A percentile compares a stretch with the other conserved stretches of the same genome.
phyloP scores from a whole-genome alignment of 1,284 basidiomycete species.

The Vanrija sp. region DNA sequence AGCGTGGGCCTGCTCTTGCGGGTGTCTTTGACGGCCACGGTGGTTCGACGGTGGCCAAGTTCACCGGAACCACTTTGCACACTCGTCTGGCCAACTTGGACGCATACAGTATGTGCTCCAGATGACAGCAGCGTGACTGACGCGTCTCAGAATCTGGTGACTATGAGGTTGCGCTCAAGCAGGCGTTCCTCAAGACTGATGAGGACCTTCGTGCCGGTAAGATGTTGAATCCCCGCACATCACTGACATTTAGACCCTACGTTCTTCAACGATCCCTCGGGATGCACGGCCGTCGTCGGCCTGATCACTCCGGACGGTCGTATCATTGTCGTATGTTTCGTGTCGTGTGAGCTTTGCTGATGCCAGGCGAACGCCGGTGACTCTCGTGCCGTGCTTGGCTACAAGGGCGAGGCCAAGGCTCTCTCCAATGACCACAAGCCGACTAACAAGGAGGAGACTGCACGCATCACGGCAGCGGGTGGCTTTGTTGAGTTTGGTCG shows the following conservation, averaged over 20 bases:
- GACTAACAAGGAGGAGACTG: slow-evolving; percentile 77
- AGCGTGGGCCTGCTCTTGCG: slow-evolving; percentile 69
- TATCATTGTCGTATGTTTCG: slow-evolving; percentile 69
- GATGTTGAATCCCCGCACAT: slow-evolving; percentile 24
- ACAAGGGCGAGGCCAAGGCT: slow-evolving; percentile 79
- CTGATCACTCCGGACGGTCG: slow-evolving; percentile 68
- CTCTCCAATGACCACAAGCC: slow-evolving; percentile 97
- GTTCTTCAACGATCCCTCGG: slow-evolving; percentile 86
- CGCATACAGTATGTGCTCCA: slow-evolving; percentile 56
- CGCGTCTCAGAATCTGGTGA: slow-evolving; percentile 53
- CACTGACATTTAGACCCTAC: slow-evolving; percentile 62
- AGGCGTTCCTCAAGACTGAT: slow-evolving; percentile 89
- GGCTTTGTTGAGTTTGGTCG: slow-evolving; percentile 97
- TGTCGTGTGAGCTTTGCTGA: neutral
- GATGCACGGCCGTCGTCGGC: slow-evolving; percentile 92
- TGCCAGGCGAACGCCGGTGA: slow-evolving; percentile 93
- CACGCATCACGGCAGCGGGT: slow-evolving; percentile 86
- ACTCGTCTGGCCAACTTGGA: slow-evolving; percentile 70
- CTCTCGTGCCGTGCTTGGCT: slow-evolving; percentile 84
- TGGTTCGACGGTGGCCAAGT: slow-evolving; percentile 83
- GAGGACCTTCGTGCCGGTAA: slow-evolving; percentile 84
- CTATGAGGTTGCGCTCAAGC: slow-evolving; percentile 77
- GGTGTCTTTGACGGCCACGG: slow-evolving; percentile 99
- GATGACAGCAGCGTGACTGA: neutral
- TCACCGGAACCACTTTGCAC: slow-evolving; percentile 85